These are phyloP conservation scores for Haplosporangium sp. DNA, from an alignment of 371 early-diverging fungal genomes.

Conservation along the genomic window DNA sequence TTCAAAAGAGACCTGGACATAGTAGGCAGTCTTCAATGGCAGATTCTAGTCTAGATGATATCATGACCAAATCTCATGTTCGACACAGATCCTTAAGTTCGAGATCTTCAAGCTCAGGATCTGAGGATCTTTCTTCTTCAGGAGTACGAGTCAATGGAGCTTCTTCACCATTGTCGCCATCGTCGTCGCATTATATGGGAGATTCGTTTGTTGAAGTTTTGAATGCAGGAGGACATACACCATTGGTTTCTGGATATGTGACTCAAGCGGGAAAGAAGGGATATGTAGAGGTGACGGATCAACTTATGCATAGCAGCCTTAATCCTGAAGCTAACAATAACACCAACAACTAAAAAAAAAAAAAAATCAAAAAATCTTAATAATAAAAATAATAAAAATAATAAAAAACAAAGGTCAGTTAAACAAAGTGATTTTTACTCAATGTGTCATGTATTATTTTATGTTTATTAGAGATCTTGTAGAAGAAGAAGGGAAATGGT, in stretches of 20 bases:
- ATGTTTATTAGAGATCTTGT: too few relatives aligned
- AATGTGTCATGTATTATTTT: too few relatives aligned
- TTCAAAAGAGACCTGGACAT: conserved; percentile 41
- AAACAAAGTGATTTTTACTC: too few relatives aligned
- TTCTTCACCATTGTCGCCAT: background rate
- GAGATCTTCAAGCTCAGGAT: conserved; percentile 27
- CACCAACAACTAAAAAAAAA: too few relatives aligned
- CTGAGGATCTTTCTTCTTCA: conserved; percentile 5
- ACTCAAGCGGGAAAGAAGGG: conserved; percentile 56
- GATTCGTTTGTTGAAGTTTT: conserved; percentile 54
- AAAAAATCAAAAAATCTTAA: background rate
- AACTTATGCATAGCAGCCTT: conserved; percentile 33
- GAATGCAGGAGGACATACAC: conserved; percentile 13
- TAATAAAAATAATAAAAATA: too few relatives aligned
- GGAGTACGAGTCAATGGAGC: conserved; percentile 8
- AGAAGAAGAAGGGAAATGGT: too few relatives aligned
- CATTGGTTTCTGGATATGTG: conserved; percentile 52
- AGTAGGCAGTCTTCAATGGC: conserved; percentile 38
- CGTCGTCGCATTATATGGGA: conserved; percentile 31
- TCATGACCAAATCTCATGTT: conserved; percentile 42
- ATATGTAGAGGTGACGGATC: conserved; percentile 53
- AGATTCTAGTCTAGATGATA: conserved; percentile 9
- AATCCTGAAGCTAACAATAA: conserved; percentile 36
- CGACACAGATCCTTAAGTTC: conserved; percentile 33
- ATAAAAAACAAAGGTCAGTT: too few relatives aligned